Conservation (phyloP, 371 early-diverging fungal genomes). For the Apophysomyces elegans region DNA sequence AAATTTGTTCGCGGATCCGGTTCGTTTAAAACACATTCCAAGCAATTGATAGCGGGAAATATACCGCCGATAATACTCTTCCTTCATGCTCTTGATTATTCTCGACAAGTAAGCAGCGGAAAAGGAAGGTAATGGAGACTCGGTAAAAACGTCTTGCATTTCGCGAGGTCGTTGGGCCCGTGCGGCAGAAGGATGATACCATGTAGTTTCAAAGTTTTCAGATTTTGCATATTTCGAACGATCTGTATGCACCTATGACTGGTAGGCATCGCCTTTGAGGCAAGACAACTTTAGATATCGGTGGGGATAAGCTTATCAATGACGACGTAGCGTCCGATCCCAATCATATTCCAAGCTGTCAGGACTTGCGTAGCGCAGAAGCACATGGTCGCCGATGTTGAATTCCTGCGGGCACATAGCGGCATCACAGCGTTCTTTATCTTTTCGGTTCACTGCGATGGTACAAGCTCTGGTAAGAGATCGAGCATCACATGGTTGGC, state of each 20-base stretch:
- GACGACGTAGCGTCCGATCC: constrained; percentile 17
- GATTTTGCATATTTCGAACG: background rate
- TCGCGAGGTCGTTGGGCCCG: background rate
- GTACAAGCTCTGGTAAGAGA: constrained; percentile 9
- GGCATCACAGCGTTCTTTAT: constrained; percentile 29
- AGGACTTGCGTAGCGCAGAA: constrained; percentile 17
- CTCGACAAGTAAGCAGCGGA: background rate
- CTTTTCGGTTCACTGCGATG: constrained; percentile 15
- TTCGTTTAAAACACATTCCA: no score
- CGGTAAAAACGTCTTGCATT: background rate
- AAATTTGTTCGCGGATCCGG: no score
- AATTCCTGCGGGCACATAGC: constrained; percentile 12
- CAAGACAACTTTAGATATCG: constrained; percentile 14
- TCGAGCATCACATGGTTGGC: background rate
- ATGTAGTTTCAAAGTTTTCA: background rate
- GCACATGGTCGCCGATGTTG: constrained; percentile 16
- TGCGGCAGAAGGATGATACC: background rate
- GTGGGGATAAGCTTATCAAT: background rate
- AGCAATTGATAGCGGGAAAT: no score
- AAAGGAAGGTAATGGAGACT: background rate
- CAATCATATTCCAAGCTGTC: constrained; percentile 18
- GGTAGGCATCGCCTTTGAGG: background rate
- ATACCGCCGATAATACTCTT: no score
- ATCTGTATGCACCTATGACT: constrained; percentile 17
- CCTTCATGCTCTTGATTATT: background rate